Base-by-base conservation (phyloP, 495 filamentous ascomycete genomes). In the Penicillium maclennaniae region DNA sequence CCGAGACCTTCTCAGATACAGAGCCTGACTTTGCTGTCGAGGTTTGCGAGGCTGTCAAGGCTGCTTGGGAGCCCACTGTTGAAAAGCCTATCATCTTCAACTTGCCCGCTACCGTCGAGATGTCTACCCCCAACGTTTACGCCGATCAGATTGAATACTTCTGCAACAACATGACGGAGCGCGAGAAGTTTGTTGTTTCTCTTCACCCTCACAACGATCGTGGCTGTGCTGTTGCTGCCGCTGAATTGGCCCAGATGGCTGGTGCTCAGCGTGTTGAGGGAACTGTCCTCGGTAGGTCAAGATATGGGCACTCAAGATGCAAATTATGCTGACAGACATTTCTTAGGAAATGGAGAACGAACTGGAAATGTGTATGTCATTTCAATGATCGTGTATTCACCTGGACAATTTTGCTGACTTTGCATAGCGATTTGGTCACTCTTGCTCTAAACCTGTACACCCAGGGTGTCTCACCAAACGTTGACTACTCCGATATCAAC, bases 141-240 rank as follows among this genome's bases (percentile, higher is more conserved):
- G 93, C 93, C 25, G 93, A 98, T 70, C 90, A 95, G 72, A 88
- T 98, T 57, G 93, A 98, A 66, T 96, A 89, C 73, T 98, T 98
- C 73, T 95, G 91, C 73, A 80, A 77, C 31, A 71, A 87, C 45
- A 89, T 96, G 66, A 80, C 80, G 0, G 89, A 92, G 66, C 73
- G 89, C 41, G 81, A 89, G 54, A 92, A 92, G 72, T 84, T 91
- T 47, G 85, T 86, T 51, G 86, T 92, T 7, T 90, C 86, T 47
- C 77, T 92, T 12, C 93, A 97, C 63, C 88, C 91, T 3, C 93
- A 97, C 69, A 98, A 98, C 61, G 93, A 97, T 71, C 80, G 93
- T 36, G 92, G 92, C 8, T 97, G 91, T 65, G 88, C 88, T 16
- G 80, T 87, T 19, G 88, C 93, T 36, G 93, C 92, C 4, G 87